These are phyloP conservation scores for Tolypocladium paradoxum DNA, from an alignment of 2,329 filamentous ascomycete genomes.

Conservation along the genomic window DNA sequence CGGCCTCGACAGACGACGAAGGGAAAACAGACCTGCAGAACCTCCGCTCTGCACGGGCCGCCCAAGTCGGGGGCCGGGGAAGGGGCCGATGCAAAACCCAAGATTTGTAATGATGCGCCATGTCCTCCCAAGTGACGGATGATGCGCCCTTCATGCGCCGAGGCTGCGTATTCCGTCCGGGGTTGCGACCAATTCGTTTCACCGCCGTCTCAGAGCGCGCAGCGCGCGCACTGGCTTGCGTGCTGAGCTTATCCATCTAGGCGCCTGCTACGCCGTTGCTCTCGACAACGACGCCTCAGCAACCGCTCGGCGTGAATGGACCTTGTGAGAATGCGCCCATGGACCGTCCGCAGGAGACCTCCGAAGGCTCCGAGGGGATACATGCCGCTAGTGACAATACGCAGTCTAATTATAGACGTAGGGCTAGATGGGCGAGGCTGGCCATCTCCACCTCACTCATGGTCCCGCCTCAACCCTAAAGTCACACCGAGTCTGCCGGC, in stretches of 20 bases:
- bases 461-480: no score
- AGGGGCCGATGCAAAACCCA: not conserved
- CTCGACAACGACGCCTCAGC: not conserved
- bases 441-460: no score
- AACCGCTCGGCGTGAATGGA: not conserved
- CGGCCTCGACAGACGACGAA: not conserved
- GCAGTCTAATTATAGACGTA: not conserved
- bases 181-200: not conserved
- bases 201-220: conserved; percentile 1
- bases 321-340: not conserved
- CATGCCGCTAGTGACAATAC: no score
- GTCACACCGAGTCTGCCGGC: no score
- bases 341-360: no score
- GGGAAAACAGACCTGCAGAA: not conserved
- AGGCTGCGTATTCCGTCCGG: not conserved
- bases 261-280: no score
- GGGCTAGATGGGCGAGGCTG: no score
- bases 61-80: not conserved
- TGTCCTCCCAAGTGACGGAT: no score
- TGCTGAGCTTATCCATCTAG: not conserved
- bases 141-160: not conserved
- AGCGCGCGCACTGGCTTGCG: not conserved
- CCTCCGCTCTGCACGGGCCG: not conserved
- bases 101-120: not conserved
- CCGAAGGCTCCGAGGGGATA: no score